phyloP scores from a whole-genome alignment of 805 yeast genomes.

The Schwanniomyces sp. region DNA sequence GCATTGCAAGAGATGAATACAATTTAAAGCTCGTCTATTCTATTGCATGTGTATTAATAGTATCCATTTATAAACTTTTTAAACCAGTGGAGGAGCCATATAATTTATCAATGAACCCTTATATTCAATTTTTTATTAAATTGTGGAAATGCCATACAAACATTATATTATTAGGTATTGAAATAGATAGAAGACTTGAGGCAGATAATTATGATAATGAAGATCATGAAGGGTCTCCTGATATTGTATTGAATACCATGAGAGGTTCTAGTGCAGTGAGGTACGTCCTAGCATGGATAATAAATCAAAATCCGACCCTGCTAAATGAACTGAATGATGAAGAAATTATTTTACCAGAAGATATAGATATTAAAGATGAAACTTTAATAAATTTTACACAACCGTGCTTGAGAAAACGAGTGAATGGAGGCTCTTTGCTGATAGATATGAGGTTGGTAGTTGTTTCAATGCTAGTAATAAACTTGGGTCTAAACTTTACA shows the following conservation, averaged over 20 bases:
- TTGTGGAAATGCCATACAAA: constrained; percentile 69
- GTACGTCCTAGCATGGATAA: constrained; percentile 56
- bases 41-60: constrained; percentile 30
- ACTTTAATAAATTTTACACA: constrained; percentile 60
- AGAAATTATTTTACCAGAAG: constrained; percentile 5
- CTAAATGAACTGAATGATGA: constrained; percentile 8
- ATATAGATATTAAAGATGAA: constrained; percentile 60
- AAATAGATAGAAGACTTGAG: constrained; percentile 42
- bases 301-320: constrained; percentile 33
- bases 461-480: constrained; percentile 45
- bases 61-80: constrained; percentile 32
- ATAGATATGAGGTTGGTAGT: constrained; percentile 60
- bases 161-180: constrained; percentile 58
- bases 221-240: constrained; percentile 29
- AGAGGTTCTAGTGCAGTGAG: constrained; percentile 67
- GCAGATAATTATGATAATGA: constrained; percentile 25
- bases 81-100: constrained; percentile 20
- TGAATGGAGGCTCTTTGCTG: constrained; percentile 58
- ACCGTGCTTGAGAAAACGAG: constrained; percentile 60
- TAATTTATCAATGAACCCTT: constrained; percentile 59
- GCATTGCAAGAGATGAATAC: constrained; percentile 15
- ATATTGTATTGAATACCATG: constrained; percentile 32
- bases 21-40: constrained; percentile 27
- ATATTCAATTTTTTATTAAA: constrained; percentile 53
- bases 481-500: constrained; percentile 20